These are phyloP conservation scores for Cocos nucifera DNA, from an alignment of 176 grass and related monocot genomes.

Conservation along the genomic window DNA sequence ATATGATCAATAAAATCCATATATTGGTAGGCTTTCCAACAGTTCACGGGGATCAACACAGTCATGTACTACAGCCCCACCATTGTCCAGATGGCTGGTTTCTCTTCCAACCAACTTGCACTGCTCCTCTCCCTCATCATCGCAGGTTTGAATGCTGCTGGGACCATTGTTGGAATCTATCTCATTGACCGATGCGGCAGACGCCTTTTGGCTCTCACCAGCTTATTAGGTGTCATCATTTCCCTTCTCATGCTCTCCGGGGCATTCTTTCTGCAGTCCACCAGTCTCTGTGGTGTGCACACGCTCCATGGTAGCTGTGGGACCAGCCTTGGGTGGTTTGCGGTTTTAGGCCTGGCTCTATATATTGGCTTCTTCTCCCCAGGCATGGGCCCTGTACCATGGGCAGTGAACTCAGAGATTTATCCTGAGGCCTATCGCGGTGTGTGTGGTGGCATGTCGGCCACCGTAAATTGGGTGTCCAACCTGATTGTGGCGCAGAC, in stretches of 20 bases:
- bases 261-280: conserved; percentile 68
- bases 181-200: conserved; percentile 82
- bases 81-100: conserved; percentile 94
- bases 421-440: conserved; percentile 83
- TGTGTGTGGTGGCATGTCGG: conserved; percentile 84
- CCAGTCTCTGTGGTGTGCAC: not conserved
- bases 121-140: conserved; percentile 71
- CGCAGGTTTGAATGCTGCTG: conserved; percentile 56
- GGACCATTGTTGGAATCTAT: conserved; percentile 78
- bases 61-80: conserved; percentile 99
- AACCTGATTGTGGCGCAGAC: conserved; percentile 81
- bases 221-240: conserved; percentile 51
- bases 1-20: too few relatives aligned
- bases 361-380: conserved; percentile 76
- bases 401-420: conserved; percentile 87
- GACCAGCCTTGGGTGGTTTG: conserved; percentile 41
- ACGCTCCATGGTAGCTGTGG: conserved; percentile 12
- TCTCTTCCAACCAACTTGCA: conserved; percentile 71
- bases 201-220: conserved; percentile 55
- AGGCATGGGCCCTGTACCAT: conserved; percentile 90
- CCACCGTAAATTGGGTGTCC: conserved; percentile 81
- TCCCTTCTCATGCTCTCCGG: conserved; percentile 56
- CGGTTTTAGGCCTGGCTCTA: conserved; percentile 52
- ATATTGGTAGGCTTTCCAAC: conserved; percentile 67
- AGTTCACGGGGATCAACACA: conserved; percentile 98